phyloP scores from a whole-genome alignment of 352 stramenopile species.

The Globisporangium carolinianum region DNA sequence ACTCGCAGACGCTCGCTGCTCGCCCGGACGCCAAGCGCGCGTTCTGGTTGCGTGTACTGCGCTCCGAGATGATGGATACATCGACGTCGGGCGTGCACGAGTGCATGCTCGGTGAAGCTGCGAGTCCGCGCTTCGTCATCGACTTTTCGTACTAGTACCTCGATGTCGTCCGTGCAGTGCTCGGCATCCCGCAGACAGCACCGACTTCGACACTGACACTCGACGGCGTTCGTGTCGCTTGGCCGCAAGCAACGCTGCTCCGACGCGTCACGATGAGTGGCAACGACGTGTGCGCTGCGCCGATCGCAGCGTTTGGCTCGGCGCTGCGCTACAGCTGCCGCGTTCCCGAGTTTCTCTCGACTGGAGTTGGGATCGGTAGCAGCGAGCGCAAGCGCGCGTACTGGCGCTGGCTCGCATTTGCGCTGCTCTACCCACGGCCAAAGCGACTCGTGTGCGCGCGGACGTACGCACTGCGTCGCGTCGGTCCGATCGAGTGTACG shows the following conservation, averaged over 20 bases:
- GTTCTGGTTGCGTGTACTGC: not conserved
- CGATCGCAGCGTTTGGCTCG: constrained; percentile 4
- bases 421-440: not conserved
- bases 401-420: constrained; percentile 6
- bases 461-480: not conserved
- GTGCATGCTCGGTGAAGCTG: not conserved
- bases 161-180: not conserved
- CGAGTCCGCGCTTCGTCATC: constrained; percentile 1
- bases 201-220: too few species aligned
- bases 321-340: not conserved
- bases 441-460: not conserved
- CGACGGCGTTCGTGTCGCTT: too few species aligned
- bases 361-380: not conserved
- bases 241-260: not conserved
- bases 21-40: not conserved
- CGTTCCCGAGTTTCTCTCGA: constrained; percentile 4
- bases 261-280: constrained; percentile 4
- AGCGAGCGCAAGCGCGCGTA: not conserved
- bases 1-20: not conserved
- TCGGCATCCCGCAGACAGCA: not conserved
- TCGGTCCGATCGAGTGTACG: not conserved
- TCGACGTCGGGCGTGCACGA: constrained; percentile 3
- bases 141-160: constrained; percentile 6
- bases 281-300: constrained; percentile 5
- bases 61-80: constrained; percentile 3